Conservation (phyloP, 805 yeast genomes). For the Metschnikowia gelsemii region DNA sequence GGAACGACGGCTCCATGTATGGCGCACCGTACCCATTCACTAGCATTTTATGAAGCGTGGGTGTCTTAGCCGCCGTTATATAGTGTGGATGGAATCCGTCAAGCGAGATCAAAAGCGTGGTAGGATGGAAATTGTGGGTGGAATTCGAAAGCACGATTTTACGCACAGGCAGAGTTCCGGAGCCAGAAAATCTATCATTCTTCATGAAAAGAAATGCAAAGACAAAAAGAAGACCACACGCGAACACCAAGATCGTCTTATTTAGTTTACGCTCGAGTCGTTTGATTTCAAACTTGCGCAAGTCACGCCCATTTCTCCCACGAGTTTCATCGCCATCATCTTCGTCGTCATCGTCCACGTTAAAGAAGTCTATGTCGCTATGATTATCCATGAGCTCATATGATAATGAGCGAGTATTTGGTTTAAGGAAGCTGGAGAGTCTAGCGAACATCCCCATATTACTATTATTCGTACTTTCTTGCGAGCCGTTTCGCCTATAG, state of each 20-base stretch:
- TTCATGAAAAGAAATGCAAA: constrained; percentile 12
- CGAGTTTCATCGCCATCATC: too few relatives aligned
- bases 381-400: constrained; percentile 11
- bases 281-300: constrained; percentile 27
- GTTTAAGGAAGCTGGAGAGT: neutral
- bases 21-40: constrained; percentile 63
- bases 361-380: constrained; percentile 7
- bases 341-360: constrained; percentile 7
- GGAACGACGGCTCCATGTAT: constrained; percentile 83
- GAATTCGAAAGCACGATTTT: constrained; percentile 50
- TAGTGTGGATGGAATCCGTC: constrained; percentile 94
- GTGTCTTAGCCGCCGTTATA: constrained; percentile 64
- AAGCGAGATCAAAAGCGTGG: constrained; percentile 75
- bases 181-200: neutral
- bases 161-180: constrained; percentile 2
- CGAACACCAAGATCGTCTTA: constrained; percentile 17
- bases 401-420: neutral
- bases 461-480: too few relatives aligned
- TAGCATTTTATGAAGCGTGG: constrained; percentile 61
- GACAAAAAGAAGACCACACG: constrained; percentile 15
- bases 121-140: constrained; percentile 68
- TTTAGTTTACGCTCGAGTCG: constrained; percentile 26
- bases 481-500: too few relatives aligned
- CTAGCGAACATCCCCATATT: neutral
- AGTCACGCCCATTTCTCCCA: neutral